phyloP scores from a whole-genome alignment of 179 eudicot genomes.

The Drosera spatulata region DNA sequence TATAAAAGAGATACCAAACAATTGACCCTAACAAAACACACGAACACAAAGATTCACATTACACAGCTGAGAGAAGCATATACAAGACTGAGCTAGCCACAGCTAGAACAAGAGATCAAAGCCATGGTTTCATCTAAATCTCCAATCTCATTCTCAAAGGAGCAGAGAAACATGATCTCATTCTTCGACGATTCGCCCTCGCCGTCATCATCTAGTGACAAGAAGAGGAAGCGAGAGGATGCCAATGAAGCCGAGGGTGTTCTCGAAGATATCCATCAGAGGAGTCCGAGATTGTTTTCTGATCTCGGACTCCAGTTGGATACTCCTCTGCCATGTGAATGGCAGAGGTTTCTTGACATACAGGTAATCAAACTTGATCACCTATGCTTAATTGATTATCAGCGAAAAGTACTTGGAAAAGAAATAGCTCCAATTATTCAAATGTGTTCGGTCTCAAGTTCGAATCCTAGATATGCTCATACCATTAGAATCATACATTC shows the following conservation, averaged over 20 bases:
- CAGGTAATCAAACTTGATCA: conserved; percentile 28
- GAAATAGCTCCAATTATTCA: too few relatives aligned
- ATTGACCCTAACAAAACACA: too few relatives aligned
- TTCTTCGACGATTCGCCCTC: conserved; percentile 2
- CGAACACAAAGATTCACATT: too few relatives aligned
- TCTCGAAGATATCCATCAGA: conserved; percentile 16
- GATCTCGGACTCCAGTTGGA: conserved; percentile 33
- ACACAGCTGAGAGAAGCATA: background rate
- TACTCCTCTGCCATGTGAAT: conserved; percentile 57
- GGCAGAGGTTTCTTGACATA: conserved; percentile 80
- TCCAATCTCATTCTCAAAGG: conserved; percentile 7
- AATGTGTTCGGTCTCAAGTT: too few relatives aligned
- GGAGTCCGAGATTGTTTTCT: conserved; percentile 20
- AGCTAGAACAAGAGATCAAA: background rate
- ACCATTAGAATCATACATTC: too few relatives aligned
- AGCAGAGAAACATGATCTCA: conserved; percentile 7
- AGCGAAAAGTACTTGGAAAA: too few relatives aligned
- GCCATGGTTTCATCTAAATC: conserved; percentile 31
- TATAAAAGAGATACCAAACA: too few relatives aligned
- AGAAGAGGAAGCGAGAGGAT: conserved; percentile 17
- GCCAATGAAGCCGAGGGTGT: conserved; percentile 8
- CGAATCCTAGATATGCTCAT: too few relatives aligned
- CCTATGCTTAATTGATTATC: too few relatives aligned
- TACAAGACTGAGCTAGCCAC: background rate
- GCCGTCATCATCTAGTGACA: background rate